Conservation (phyloP, 129 eudicot species). For the Escallonia herrerae region DNA sequence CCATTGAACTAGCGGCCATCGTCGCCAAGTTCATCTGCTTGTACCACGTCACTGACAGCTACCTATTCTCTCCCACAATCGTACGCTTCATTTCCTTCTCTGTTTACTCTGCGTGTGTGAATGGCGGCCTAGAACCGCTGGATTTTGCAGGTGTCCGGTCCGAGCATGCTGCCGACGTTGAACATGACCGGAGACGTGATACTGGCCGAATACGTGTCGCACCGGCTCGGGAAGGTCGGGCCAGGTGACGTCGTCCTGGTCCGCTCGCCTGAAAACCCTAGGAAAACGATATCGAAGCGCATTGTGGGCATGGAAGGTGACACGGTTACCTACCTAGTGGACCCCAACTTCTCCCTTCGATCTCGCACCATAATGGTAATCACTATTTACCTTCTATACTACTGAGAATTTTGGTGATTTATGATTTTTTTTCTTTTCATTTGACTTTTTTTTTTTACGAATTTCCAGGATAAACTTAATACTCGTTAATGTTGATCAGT, state of each 20-base stretch:
- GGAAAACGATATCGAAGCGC: constrained; percentile 59
- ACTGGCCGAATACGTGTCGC: constrained; percentile 51
- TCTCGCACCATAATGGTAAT: constrained; percentile 49
- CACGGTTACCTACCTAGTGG: constrained; percentile 46
- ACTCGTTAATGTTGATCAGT: too few relatives aligned
- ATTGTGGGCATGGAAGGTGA: constrained; percentile 78
- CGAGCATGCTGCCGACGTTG: constrained; percentile 90
- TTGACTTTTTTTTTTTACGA: too few relatives aligned
- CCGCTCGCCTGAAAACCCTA: constrained; percentile 74
- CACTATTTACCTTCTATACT: too few relatives aligned
- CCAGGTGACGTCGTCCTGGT: constrained; percentile 72
- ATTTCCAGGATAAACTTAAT: too few relatives aligned
- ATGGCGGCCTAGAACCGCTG: neutral
- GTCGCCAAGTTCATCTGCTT: constrained; percentile 66
- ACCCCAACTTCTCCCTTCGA: constrained; percentile 34
- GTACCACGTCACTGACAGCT: constrained; percentile 64
- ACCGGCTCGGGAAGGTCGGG: constrained; percentile 54
- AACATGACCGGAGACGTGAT: constrained; percentile 81
- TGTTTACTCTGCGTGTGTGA: neutral
- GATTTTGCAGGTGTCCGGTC: constrained; percentile 58
- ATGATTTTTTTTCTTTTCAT: too few relatives aligned
- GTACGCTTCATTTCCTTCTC: constrained; percentile 26
- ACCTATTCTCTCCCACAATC: constrained; percentile 57
- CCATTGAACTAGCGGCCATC: constrained; percentile 29
- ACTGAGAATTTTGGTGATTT: too few relatives aligned